These are phyloP conservation scores for Pseudocercospora eumusae DNA, from an alignment of 2,329 filamentous ascomycete genomes.

Conservation along the genomic window DNA sequence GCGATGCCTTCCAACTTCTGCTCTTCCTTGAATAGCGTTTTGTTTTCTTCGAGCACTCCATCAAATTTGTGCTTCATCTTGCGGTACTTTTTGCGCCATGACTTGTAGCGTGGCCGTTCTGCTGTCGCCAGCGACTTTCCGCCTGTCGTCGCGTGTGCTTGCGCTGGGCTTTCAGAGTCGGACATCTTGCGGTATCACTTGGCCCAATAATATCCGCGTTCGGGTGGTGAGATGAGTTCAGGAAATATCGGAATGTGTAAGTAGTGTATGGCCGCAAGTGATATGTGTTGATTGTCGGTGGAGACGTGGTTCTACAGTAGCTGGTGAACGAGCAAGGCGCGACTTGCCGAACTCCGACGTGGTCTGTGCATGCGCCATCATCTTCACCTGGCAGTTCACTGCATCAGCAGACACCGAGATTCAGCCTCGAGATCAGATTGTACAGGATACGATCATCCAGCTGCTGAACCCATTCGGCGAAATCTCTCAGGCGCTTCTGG, in stretches of 20 bases:
- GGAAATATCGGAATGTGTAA: not conserved
- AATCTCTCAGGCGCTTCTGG: too few relatives aligned
- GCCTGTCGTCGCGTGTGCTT: constrained; percentile 25
- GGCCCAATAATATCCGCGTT: not conserved
- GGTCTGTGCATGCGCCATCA: not conserved
- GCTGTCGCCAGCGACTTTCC: constrained; percentile 31
- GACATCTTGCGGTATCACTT: constrained; percentile 27
- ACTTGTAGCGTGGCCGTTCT: constrained; percentile 39
- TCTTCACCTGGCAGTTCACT: not conserved
- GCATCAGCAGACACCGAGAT: too few relatives aligned
- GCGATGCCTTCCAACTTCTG: constrained; percentile 78
- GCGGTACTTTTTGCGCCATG: constrained; percentile 77
- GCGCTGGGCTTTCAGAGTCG: constrained; percentile 36
- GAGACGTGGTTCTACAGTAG: not conserved
- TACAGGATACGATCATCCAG: not conserved
- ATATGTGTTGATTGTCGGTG: constrained; percentile 2
- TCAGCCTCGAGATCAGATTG: too few relatives aligned
- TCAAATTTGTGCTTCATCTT: constrained; percentile 84
- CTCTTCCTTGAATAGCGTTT: constrained; percentile 77
- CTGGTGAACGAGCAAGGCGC: not conserved
- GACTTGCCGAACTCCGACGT: constrained; percentile 1
- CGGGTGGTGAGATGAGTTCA: not conserved
- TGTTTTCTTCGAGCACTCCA: constrained; percentile 74
- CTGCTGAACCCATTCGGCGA: too few relatives aligned
- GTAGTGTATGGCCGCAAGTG: not conserved